Percentiles rank a stretch among this genome's conserved stretches.
phyloP scores from a whole-genome alignment of 768 basidiomycete species.

The Termitomyces sp. region DNA sequence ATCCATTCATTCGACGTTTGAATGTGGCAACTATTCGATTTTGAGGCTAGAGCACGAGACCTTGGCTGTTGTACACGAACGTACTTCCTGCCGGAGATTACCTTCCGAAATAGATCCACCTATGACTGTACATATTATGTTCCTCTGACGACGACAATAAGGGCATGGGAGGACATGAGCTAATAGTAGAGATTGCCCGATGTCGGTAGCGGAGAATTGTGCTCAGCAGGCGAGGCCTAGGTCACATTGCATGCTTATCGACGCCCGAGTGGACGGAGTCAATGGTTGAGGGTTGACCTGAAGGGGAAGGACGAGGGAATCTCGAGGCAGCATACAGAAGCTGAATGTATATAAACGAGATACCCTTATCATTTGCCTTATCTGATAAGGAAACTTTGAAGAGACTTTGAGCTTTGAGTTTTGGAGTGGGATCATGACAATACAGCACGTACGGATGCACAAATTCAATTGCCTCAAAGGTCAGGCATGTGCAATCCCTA shows the following conservation, averaged over 20 bases:
- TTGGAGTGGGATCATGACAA: neutral
- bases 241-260: neutral
- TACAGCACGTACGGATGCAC: neutral
- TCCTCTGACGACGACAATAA: too few relatives aligned
- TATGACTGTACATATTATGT: neutral
- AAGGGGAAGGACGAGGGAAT: neutral
- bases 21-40: neutral
- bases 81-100: neutral
- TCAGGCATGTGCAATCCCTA: neutral
- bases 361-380: neutral
- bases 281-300: neutral
- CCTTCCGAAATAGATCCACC: neutral
- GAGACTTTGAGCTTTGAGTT: neutral
- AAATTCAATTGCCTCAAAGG: too few relatives aligned
- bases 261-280: neutral
- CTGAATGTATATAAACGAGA: neutral
- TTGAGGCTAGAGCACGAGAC: neutral
- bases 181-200: neutral
- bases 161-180: neutral
- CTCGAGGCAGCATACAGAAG: neutral
- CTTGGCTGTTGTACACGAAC: neutral
- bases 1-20: neutral
- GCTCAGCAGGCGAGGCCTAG: neutral
- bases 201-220: neutral
- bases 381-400: constrained; percentile 1